Evolutionary conservation across 73 alveolate genomes (phyloP).

Genomic region (Paramecium sonneborni): DNA sequence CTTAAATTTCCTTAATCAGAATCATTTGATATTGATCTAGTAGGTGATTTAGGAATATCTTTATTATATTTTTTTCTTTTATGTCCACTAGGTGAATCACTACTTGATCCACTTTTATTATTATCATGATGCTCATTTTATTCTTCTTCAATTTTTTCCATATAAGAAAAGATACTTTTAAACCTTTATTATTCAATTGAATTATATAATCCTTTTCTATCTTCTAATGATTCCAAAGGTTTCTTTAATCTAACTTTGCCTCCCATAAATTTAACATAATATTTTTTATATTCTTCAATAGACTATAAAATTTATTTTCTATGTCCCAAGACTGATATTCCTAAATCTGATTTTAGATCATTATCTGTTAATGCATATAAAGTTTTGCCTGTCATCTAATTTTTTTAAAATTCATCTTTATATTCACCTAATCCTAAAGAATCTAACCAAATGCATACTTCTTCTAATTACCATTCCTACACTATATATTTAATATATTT

Average conservation of each 20-base stretch:
- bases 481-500: neutral
- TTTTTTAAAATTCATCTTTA: neutral
- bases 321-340: neutral
- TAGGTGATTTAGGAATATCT: neutral
- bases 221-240: neutral
- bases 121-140: neutral
- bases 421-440: neutral
- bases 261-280: neutral
- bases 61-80: neutral
- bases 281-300: neutral
- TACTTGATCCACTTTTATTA: neutral
- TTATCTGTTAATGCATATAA: neutral
- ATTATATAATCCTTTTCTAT: neutral
- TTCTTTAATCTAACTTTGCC: neutral
- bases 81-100: neutral
- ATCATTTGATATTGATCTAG: neutral
- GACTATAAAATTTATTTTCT: neutral
- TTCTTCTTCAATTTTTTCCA: slow-evolving; percentile 44
- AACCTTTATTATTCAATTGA: slow-evolving; percentile 36
- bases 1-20: neutral
- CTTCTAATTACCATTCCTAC: slow-evolving; percentile 43
- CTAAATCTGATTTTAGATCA: neutral
- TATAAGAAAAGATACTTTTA: neutral
- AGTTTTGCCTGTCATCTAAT: neutral
- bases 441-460: slow-evolving; percentile 29